Evolutionary conservation across 78 protist species (phyloP), one percentile per base, ranked within the genome.

Genomic region (Dictyostelium firmibasis): DNA sequence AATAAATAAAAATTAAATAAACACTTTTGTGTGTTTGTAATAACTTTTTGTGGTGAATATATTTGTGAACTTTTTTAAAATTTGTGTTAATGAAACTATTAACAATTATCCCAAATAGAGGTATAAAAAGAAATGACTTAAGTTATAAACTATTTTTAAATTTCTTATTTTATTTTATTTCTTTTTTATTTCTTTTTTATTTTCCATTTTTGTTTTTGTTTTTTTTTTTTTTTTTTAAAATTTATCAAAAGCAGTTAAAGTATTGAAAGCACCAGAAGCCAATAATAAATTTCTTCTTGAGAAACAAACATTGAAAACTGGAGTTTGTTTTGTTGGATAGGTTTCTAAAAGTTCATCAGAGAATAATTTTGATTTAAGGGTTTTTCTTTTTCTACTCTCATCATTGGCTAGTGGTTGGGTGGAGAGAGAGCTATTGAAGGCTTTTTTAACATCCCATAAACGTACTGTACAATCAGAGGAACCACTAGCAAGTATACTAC

Each of bases 291-390:
- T 98, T 57, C 96, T 70, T 70, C 92, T 78, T 8, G 97, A 96
- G 72, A 98, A 98, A 14, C 86, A 29, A 60, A 94, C 96, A 57
- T 31, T 50, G 47, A 64, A 82, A 29, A 98, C 97, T 50, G 98
- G 99, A 14, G 99, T 97, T 64, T 91, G 72, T 92, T 96, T 97
- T 23, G 99, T 98, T 84, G 89, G 93, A n/a, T 87, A 95, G 10
- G 95, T 76, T 81, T 69, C 87, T 4, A 96, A 33, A 11, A 91
- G 67, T 83, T 84, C 96, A 8, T 86, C 83, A 20, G 77, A 82
- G 33, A 85, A 77, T 77, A 78, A 50, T 78, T 78, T 75, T 47
- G 81, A 36, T 31, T 75, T 78, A 9, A 85, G 23, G 3, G 57
- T 47, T 60, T 82, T 82, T 83, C 87, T 64, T 44, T 82, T 74